Conservation (phyloP, 345 rosid genomes). For the Anacardium occidentale region DNA sequence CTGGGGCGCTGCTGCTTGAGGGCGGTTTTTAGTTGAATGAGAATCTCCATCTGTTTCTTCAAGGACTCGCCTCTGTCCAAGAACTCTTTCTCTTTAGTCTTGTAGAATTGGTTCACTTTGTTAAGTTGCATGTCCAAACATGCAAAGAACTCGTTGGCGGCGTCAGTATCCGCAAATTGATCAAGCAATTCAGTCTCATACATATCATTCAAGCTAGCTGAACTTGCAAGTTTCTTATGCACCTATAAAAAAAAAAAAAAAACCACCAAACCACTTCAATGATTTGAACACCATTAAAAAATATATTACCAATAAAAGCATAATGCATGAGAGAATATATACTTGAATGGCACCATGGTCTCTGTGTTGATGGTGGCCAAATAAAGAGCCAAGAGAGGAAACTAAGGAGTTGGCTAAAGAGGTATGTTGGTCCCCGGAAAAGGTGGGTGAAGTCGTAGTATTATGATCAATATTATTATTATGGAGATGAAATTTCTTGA, state of each 20-base stretch:
- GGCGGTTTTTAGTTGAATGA: conserved; percentile 62
- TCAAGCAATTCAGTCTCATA: conserved; percentile 88
- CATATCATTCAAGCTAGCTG: conserved; percentile 55
- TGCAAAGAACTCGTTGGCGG: conserved; percentile 68
- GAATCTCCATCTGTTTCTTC: conserved; percentile 89
- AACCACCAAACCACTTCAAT: background rate
- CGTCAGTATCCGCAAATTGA: conserved; percentile 73
- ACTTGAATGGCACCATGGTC: conserved; percentile 77
- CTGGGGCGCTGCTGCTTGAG: conserved; percentile 46
- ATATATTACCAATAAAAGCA: background rate
- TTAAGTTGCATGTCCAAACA: conserved; percentile 83
- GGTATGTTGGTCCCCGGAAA: conserved; percentile 10
- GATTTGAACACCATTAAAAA: background rate
- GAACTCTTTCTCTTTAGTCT: conserved; percentile 81
- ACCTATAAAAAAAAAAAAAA: conserved; percentile 42
- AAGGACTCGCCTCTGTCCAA: conserved; percentile 80
- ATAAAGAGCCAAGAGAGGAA: conserved; percentile 49
- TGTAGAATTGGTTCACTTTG: conserved; percentile 89
- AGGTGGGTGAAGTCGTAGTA: conserved; percentile 14
- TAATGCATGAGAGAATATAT: conserved; percentile 19
- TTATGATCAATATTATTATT: background rate
- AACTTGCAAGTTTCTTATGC: conserved; percentile 70
- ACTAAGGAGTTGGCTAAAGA: conserved; percentile 34
- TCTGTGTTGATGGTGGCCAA: conserved; percentile 37
- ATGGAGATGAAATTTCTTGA: conserved; percentile 55